Base-by-base conservation (phyloP, 495 filamentous ascomycete genomes). In the Pseudotulostoma volvatum region DNA sequence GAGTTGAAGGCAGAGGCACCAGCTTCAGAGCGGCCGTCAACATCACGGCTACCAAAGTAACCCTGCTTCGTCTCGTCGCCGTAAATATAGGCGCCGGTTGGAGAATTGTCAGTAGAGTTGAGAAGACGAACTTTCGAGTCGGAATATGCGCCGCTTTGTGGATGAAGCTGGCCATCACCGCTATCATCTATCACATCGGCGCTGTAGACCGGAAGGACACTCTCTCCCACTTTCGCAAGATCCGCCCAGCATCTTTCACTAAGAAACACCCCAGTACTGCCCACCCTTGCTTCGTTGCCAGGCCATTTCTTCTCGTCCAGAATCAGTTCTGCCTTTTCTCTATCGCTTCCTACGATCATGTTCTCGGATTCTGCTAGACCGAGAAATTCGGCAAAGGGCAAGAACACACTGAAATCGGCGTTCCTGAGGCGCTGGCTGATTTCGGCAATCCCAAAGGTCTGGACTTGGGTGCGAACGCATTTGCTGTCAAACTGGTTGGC, bases 401-500 rank as follows among this genome's bases (percentile, higher is more conserved):
- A 60, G 64, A 97, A 97, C 18, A 97, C 60, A 44, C 83, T 93
- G 63, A 93, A 95, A 53, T 97, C 87, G 1, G 88, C 87, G 46
- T 90, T 86, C 31, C 85, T 71, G 25, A 96, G 64, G 7, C 90
- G 71, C 50, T 93, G 85, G 50, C 86, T 93, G 54, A 97, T 94
- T 49, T 97, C 90, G 3, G 88, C 86, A 51, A 97, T 92, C 19
- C 90, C 90, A 45, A 97, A 82, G 0, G 85, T 92, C 56, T 95
- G 87, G 3, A 97, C 73, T 59, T 97, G 90, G 20, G 79, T 79
- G 11, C 90, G 76, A 17, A 97, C 90, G 52, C 87, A 95, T 58
- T 97, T 96, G 66, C 85, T 94, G 55, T 97, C 90, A 46, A 96
- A 96, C 54, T 96, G 90, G 45, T 97, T 96, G 36, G 90, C 88